Percentiles rank a stretch among this genome's conserved stretches.
phyloP scores from a whole-genome alignment of 1,139 yeast species.

The Kurtzmaniella natalensis region DNA sequence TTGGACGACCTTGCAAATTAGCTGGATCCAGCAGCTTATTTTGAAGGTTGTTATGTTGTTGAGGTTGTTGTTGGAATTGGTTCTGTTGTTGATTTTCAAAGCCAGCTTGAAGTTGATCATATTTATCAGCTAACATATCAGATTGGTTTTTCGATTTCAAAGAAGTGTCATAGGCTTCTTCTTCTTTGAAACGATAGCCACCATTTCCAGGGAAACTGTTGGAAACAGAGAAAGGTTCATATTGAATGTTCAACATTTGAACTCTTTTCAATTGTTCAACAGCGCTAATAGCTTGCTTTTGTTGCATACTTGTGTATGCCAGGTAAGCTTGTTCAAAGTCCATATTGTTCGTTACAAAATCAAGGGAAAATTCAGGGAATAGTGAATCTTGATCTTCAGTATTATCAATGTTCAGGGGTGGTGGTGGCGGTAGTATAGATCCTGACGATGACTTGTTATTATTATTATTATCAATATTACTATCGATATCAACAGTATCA shows the following conservation, averaged over 20 bases:
- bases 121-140: neutral
- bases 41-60: neutral
- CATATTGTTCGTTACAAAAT: conserved; percentile 38
- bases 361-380: conserved; percentile 19
- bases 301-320: conserved; percentile 39
- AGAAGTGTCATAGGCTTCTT: no score
- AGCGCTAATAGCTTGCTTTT: conserved; percentile 32
- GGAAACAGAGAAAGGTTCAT: conserved; percentile 7
- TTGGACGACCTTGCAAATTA: conserved; percentile 8
- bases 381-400: no score
- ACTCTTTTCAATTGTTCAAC: conserved; percentile 39
- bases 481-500: no score
- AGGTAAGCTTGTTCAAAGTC: conserved; percentile 46
- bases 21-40: neutral
- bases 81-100: neutral
- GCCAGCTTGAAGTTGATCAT: neutral
- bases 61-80: neutral
- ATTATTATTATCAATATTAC: no score
- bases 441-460: no score
- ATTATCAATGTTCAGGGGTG: no score
- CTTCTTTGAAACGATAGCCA: conserved; percentile 3
- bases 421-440: no score
- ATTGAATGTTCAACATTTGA: conserved; percentile 29
- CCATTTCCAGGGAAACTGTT: conserved; percentile 7
- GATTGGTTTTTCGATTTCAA: no score